A percentile compares a stretch with the other conserved stretches of the same genome.
phyloP scores from a whole-genome alignment of 495 filamentous ascomycete genomes.

The Lasiosphaeriaceae sp. region DNA sequence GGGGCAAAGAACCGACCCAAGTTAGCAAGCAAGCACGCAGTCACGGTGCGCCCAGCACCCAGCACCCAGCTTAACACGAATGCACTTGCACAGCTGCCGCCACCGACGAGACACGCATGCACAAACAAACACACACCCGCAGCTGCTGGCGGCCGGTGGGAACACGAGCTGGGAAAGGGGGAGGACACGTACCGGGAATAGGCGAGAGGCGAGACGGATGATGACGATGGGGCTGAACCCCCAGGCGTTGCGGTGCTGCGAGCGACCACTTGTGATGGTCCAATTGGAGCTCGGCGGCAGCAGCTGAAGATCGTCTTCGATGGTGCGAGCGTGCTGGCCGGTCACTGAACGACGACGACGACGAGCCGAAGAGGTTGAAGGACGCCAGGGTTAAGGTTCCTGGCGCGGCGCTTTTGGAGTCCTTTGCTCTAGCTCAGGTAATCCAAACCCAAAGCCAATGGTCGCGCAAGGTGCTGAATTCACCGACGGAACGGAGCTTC shows the following conservation, averaged over 20 bases:
- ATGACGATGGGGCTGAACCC: slow-evolving; percentile 36
- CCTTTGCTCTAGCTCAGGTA: background rate
- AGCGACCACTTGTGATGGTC: slow-evolving; percentile 22
- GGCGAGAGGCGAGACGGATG: slow-evolving; percentile 35
- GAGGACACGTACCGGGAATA: slow-evolving; percentile 37
- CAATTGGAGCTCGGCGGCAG: slow-evolving; percentile 28
- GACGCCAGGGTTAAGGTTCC: slow-evolving; percentile 32
- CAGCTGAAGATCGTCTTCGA: slow-evolving; percentile 38
- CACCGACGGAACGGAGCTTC: background rate
- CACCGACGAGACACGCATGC: background rate
- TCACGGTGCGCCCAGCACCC: background rate
- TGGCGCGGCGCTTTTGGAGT: slow-evolving; percentile 16
- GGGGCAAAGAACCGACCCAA: slow-evolving; percentile 10
- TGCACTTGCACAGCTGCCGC: too few species aligned
- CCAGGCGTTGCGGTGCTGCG: slow-evolving; percentile 22
- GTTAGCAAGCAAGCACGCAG: slow-evolving; percentile 6
- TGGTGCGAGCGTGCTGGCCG: slow-evolving; percentile 35
- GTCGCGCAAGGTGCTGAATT: background rate
- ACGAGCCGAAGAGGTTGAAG: slow-evolving; percentile 29
- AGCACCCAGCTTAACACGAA: background rate
- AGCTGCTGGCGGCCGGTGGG: slow-evolving; percentile 13
- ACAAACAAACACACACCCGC: background rate
- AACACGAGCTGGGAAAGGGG: slow-evolving; percentile 9
- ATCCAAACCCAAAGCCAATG: too few species aligned
- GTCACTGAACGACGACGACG: slow-evolving; percentile 42